These are phyloP conservation scores for Linnemannia zychae DNA, from an alignment of 192 early-diverging fungal genomes.

Conservation along the genomic window DNA sequence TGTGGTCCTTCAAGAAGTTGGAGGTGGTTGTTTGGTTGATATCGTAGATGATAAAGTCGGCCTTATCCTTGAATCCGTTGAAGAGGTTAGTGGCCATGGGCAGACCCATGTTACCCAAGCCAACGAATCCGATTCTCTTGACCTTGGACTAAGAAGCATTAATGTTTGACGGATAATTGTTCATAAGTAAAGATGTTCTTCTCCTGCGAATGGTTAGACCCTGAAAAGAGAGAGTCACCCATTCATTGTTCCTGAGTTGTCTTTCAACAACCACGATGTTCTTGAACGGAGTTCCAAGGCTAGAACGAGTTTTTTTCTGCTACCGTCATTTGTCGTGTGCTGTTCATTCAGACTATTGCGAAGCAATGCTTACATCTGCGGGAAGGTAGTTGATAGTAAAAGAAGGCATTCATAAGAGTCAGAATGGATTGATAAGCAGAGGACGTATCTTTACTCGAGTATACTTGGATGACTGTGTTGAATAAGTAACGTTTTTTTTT, in stretches of 20 bases:
- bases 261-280: not conserved
- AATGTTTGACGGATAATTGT: not conserved
- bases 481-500: not conserved
- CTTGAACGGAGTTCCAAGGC: conserved; percentile 9
- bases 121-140: conserved; percentile 85
- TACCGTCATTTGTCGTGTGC: not conserved
- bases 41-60: conserved; percentile 82
- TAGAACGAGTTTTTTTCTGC: not conserved
- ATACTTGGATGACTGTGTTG: not conserved
- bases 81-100: conserved; percentile 93
- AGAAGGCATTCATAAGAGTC: not conserved
- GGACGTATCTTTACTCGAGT: not conserved
- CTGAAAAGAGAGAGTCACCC: not conserved
- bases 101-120: conserved; percentile 92
- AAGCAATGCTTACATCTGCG: conserved; percentile 17
- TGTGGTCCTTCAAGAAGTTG: conserved; percentile 66
- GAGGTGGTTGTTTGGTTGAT: conserved; percentile 66
- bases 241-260: not conserved
- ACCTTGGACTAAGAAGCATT: conserved; percentile 41
- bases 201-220: not conserved
- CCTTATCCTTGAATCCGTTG: conserved; percentile 63
- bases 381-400: conserved; percentile 13
- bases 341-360: not conserved
- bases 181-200: not conserved
- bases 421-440: not conserved